Base-by-base conservation (phyloP, 805 yeast species). In the Trichomonascus vanleenenianus region DNA sequence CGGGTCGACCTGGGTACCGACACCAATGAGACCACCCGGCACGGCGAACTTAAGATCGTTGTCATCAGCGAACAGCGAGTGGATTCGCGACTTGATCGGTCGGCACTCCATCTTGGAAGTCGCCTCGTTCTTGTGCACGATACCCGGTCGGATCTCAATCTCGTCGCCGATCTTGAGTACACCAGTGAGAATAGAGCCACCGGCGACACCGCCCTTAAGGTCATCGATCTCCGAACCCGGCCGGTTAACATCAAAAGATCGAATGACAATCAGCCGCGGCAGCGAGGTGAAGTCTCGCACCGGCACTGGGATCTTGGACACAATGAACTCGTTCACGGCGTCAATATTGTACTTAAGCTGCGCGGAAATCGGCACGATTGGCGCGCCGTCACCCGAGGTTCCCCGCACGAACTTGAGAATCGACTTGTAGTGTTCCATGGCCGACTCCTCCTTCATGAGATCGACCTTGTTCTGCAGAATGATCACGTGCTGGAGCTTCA, bases 11-110 rank as follows among this genome's bases (percentile, higher is more conserved):
- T 86, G 87, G 43, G 98, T 93, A 73, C 99, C 99, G 48, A 93
- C 97, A 79, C 99, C 99, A 60, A 93, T 94, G 65, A 93, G 78
- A 53, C 99, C 99, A 81, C 99, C 99, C 40, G 99, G 99, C 60
- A 93, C 98, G 48, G 99, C 99, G 61, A 91, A 93, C 67, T 93
- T 93, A 68, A 93, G 79, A 66, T 89, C 96, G 62, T 93, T 94
- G 70, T 93, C 89, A 71, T 93, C 99, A 49, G 99, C 97, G 65
- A 89, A 91, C 56, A 93, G 74, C 11, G 97, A 85, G 43, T 87
- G 93, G 62, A 93, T 87, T 61, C 87, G 83, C 46, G 97, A 88
- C 73, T 84, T 86, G 62, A 93, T 91, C 40, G 97, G 97, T 66
- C 83, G 85, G 75, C 97, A 89, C 72, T 84, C 95, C 59, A 91